Evolutionary conservation across 805 yeast species (phyloP).

Genomic region (Candida sakaeoensis): DNA sequence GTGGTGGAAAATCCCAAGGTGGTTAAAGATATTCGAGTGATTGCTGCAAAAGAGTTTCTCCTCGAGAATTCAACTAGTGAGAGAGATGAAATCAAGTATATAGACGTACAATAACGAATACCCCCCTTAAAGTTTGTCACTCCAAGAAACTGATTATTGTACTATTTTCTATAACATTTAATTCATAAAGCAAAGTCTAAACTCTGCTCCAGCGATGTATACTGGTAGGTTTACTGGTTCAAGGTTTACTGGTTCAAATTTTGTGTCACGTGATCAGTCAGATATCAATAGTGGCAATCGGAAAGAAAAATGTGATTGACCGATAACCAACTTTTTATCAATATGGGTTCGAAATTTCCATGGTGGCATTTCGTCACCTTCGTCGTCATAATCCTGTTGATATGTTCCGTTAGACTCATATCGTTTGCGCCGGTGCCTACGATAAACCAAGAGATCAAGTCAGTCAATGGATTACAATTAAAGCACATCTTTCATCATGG

Average conservation of each 20-base stretch:
- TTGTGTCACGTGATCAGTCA: too few relatives aligned
- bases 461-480: constrained; percentile 23
- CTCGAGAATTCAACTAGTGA: too few relatives aligned
- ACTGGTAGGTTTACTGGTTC: too few relatives aligned
- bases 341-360: neutral
- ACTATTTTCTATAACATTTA: too few relatives aligned
- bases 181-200: too few relatives aligned
- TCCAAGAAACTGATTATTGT: too few relatives aligned
- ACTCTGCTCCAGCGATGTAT: too few relatives aligned
- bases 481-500: constrained; percentile 64
- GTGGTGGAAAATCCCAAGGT: constrained; percentile 10
- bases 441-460: too few relatives aligned
- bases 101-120: neutral
- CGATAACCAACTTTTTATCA: neutral
- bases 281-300: neutral
- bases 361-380: neutral
- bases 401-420: neutral
- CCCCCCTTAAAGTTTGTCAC: too few relatives aligned
- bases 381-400: neutral
- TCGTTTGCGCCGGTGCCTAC: too few relatives aligned
- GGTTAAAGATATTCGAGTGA: constrained; percentile 34
- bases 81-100: neutral
- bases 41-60: constrained; percentile 30
- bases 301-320: neutral
- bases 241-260: too few relatives aligned